These are phyloP conservation scores for Graphium sp. DNA, from an alignment of 2,329 filamentous ascomycete genomes.

Conservation along the genomic window DNA sequence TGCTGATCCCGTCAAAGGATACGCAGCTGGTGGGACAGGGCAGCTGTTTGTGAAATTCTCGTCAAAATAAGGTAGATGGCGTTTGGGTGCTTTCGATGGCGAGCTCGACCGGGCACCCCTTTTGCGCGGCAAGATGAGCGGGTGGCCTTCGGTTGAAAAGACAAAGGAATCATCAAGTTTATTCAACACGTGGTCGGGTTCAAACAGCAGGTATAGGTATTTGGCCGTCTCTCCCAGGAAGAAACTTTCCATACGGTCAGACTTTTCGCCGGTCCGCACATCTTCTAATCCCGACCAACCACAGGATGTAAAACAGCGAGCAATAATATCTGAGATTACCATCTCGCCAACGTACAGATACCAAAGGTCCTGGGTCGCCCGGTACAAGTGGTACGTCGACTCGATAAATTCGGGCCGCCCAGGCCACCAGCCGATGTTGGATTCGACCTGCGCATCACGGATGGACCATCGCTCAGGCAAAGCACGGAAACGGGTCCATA, in stretches of 20 bases:
- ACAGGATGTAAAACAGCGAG: slow-evolving; percentile 77
- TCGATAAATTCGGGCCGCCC: slow-evolving; percentile 94
- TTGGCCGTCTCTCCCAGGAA: slow-evolving; percentile 94
- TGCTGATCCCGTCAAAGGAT: slow-evolving; percentile 59
- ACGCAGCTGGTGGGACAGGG: slow-evolving; percentile 37
- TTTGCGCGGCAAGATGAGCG: slow-evolving; percentile 56
- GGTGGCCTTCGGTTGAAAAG: slow-evolving; percentile 92
- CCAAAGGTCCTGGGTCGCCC: slow-evolving; percentile 87
- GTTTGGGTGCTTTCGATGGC: slow-evolving; percentile 12
- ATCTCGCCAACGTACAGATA: slow-evolving; percentile 94
- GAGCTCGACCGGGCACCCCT: slow-evolving; percentile 6
- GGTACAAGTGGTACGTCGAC: slow-evolving; percentile 90
- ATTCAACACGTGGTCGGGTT: slow-evolving; percentile 74
- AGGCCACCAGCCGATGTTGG: slow-evolving; percentile 84
- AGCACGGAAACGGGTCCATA: slow-evolving; percentile 91
- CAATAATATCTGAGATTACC: slow-evolving; percentile 74
- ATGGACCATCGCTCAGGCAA: slow-evolving; percentile 91
- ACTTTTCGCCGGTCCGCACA: slow-evolving; percentile 67
- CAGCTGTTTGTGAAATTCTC: slow-evolving; percentile 43
- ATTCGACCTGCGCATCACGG: slow-evolving; percentile 66
- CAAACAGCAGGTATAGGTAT: slow-evolving; percentile 86
- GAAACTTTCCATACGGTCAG: slow-evolving; percentile 96
- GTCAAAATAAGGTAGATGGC: no score
- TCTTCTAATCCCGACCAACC: slow-evolving; percentile 87
- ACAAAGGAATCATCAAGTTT: slow-evolving; percentile 74